Percentiles rank a stretch among this genome's conserved stretches.
These are phyloP conservation scores for Nicotiana obtusifolia DNA, from an alignment of 257 asterid species.

Conservation along the genomic window DNA sequence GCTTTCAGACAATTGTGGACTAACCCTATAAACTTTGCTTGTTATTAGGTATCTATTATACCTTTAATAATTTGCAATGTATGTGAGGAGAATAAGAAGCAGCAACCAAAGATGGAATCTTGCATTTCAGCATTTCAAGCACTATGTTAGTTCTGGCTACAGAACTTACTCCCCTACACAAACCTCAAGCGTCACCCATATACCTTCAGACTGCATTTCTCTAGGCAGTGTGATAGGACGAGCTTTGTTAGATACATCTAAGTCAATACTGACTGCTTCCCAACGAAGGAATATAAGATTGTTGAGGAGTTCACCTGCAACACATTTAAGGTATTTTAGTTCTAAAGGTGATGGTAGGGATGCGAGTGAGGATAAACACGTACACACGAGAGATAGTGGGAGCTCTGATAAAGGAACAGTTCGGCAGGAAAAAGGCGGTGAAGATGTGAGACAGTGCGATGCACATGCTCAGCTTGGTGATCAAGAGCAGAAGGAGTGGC, in stretches of 20 bases:
- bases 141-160: constrained; percentile 27
- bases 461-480: constrained; percentile 86
- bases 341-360: constrained; percentile 92
- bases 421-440: constrained; percentile 31
- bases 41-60: constrained; percentile 29
- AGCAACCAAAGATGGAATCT: constrained; percentile 46
- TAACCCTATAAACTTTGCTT: constrained; percentile 19
- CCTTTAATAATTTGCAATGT: constrained; percentile 48
- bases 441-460: constrained; percentile 34
- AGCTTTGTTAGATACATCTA: constrained; percentile 32
- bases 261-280: constrained; percentile 28
- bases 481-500: constrained; percentile 96
- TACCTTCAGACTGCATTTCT: constrained; percentile 18
- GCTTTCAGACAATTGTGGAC: constrained; percentile 5
- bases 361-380: constrained; percentile 64
- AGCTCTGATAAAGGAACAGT: constrained; percentile 41
- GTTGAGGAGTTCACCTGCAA: constrained; percentile 30
- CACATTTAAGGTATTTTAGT: constrained; percentile 51
- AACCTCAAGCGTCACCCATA: constrained; percentile 31
- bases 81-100: constrained; percentile 55
- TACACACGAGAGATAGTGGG: constrained; percentile 35
- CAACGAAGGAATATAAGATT: constrained; percentile 34
- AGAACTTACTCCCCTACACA: constrained; percentile 36
- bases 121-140: constrained; percentile 39
- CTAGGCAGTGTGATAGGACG: constrained; percentile 40